Base-by-base conservation (phyloP, 1,284 basidiomycete genomes). In the Malassezia vespertilionis region DNA sequence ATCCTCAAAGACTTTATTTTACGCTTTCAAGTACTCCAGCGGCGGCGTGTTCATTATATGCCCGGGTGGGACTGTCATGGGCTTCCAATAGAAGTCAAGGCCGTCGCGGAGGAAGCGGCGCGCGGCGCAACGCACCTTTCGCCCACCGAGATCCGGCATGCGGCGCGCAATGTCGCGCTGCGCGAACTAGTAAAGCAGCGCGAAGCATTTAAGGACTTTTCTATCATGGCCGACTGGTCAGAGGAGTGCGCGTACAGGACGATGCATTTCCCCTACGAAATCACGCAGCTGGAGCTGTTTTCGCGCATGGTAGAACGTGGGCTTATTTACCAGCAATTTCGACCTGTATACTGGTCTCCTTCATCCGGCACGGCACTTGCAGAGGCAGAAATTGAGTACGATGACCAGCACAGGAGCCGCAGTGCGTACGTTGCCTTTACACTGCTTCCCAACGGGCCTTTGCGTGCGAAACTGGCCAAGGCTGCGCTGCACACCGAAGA, bases 11-110 rank as follows among this genome's bases (percentile, higher is more conserved):
- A 97, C 69, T 84, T 96, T 57, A 86, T 93, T 53, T 88, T 86
- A 60, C 82, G 91, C 4, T 96, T 82, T 67, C 82, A 90, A 54
- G 76, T 96, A 9, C 78, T 82, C 8, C 75, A 78, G 27, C 89
- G 90, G 3, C 75, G 79, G 53, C 79, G 79, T 53, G 83, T 97
- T 22, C 82, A 90, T 63, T 96, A 89, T 72, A 73, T 84, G 30
- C 91, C 93, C 22, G 93, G 93, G 4, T 99, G 89, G 88, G 93
- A 99, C 68, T 97, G 91, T 65, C 93, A 97, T 65, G 93, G 93
- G 2, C 78, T 97, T 14, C 93, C 93, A 0, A 95, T 99, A 55
- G 68, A 70, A 33, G 38, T 58, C 5, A 69, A 69, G 51, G 68
- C 65, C 1, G 23, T 61, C 2, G 51, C 56, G 12, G 53, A 61